A percentile compares a stretch with the other conserved stretches of the same genome.
Conservation (phyloP, 2,329 filamentous ascomycete genomes). For the Ophiostoma ips region DNA sequence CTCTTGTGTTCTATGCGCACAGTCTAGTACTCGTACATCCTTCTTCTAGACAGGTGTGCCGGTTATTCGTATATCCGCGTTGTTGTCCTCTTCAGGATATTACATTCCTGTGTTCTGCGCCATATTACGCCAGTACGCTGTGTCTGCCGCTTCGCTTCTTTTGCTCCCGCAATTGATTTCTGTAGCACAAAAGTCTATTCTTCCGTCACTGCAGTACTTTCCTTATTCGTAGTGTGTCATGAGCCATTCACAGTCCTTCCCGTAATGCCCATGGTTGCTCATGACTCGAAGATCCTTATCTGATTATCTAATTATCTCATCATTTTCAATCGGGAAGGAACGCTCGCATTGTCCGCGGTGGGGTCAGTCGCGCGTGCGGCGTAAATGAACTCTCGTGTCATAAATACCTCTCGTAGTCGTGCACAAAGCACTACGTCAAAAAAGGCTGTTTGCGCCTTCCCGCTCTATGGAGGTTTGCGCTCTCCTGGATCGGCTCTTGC, state of each 20-base stretch:
- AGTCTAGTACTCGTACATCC: too few relatives aligned
- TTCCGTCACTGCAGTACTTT: not conserved
- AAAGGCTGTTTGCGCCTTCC: not conserved
- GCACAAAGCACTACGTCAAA: not conserved
- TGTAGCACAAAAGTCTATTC: not conserved
- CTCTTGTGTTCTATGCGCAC: too few relatives aligned
- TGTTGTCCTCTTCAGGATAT: too few relatives aligned
- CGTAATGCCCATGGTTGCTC: too few relatives aligned
- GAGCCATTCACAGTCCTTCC: too few relatives aligned
- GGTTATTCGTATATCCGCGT: too few relatives aligned
- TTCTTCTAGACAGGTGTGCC: too few relatives aligned
- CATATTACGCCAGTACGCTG: too few relatives aligned
- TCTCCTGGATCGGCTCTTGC: too few relatives aligned
- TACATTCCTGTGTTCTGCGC: too few relatives aligned
- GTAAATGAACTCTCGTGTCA: not conserved
- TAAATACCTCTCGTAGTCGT: conserved; percentile 1
- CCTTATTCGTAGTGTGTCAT: not conserved
- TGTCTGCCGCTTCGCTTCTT: not conserved
- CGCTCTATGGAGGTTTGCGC: too few relatives aligned
- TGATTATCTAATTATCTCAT: not conserved
- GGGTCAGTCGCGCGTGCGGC: not conserved
- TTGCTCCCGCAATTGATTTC: not conserved
- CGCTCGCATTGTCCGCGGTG: not conserved
- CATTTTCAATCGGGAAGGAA: not conserved
- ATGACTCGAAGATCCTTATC: not conserved